A percentile compares a stretch with the other conserved stretches of the same genome.
Evolutionary conservation across 1,139 yeast species (phyloP).

Genomic region (Eremothecium coryli): DNA sequence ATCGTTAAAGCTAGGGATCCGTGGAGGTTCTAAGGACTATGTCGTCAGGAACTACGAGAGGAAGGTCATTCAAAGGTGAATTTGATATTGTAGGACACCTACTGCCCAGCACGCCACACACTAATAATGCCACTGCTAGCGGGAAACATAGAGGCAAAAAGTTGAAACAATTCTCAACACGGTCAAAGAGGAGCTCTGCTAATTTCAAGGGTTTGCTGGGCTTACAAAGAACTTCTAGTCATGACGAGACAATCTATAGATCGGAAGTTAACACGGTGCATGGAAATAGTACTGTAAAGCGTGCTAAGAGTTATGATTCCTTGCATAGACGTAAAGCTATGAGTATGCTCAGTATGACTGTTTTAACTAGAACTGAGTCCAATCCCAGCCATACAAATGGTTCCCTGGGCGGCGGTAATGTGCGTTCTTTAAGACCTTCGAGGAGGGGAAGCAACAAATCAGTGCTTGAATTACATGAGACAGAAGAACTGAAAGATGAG

Average conservation of each 20-base stretch:
- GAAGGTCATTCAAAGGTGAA: conserved; percentile 13
- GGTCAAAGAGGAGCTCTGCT: conserved; percentile 27
- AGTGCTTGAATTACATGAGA: conserved; percentile 21
- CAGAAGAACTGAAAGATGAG: conserved; percentile 15
- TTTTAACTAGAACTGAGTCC: conserved; percentile 20
- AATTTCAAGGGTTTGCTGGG: conserved; percentile 26
- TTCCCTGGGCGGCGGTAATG: conserved; percentile 10
- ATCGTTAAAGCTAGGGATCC: too few relatives aligned
- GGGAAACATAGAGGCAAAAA: conserved; percentile 7
- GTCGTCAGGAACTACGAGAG: conserved; percentile 10
- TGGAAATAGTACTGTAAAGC: conserved; percentile 1
- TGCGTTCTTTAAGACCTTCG: conserved; percentile 18
- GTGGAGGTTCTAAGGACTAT: too few relatives aligned
- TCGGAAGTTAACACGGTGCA: neutral
- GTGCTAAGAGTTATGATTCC: conserved; percentile 23
- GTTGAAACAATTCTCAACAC: conserved; percentile 26
- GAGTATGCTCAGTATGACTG: conserved; percentile 29
- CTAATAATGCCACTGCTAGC: neutral
- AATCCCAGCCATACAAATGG: conserved; percentile 15
- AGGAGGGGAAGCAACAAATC: conserved; percentile 25
- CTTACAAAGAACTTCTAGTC: conserved; percentile 19
- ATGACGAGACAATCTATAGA: conserved; percentile 13
- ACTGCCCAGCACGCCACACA: neutral
- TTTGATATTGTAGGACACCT: conserved; percentile 10
- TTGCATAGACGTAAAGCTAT: conserved; percentile 23